Evolutionary conservation across 441 rosid species (phyloP).

Genomic region (Euphorbia corollata): DNA sequence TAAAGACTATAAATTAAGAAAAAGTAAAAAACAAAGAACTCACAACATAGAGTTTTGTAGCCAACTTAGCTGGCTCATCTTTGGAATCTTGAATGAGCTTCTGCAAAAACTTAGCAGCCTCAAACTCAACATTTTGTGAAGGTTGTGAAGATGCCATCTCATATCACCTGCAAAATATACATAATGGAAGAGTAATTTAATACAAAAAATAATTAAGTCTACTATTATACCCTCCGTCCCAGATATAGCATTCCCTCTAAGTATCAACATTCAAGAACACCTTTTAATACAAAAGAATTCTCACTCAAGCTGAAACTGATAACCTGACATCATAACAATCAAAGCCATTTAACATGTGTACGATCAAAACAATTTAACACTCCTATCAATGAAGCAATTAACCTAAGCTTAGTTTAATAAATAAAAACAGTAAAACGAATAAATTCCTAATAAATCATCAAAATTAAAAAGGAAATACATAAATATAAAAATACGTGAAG

Average conservation of each 20-base stretch:
- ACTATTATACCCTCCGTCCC: background rate
- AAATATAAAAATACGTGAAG: no score
- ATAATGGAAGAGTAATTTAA: background rate
- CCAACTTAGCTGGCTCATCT: conserved; percentile 93
- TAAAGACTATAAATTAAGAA: conserved; percentile 5
- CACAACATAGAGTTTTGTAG: conserved; percentile 93
- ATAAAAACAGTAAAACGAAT: no score
- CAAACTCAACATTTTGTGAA: conserved; percentile 82
- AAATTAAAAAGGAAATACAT: no score
- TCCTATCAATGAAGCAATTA: no score
- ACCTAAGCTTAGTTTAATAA: no score
- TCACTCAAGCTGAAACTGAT: no score
- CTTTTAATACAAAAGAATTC: no score
- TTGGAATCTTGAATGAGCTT: conserved; percentile 95
- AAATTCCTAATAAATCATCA: no score
- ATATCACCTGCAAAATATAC: conserved; percentile 23
- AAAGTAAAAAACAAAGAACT: conserved; percentile 24
- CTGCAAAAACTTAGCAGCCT: conserved; percentile 99
- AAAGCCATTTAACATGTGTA: no score
- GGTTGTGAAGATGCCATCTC: conserved; percentile 73
- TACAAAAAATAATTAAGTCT: background rate
- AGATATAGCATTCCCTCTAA: background rate
- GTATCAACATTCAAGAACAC: no score
- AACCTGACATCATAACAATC: no score
- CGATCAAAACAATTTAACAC: no score